A percentile compares a stretch with the other conserved stretches of the same genome.
These are phyloP conservation scores for Globisporangium rhizosaccharum DNA, from an alignment of 352 stramenopile genomes.

Conservation along the genomic window DNA sequence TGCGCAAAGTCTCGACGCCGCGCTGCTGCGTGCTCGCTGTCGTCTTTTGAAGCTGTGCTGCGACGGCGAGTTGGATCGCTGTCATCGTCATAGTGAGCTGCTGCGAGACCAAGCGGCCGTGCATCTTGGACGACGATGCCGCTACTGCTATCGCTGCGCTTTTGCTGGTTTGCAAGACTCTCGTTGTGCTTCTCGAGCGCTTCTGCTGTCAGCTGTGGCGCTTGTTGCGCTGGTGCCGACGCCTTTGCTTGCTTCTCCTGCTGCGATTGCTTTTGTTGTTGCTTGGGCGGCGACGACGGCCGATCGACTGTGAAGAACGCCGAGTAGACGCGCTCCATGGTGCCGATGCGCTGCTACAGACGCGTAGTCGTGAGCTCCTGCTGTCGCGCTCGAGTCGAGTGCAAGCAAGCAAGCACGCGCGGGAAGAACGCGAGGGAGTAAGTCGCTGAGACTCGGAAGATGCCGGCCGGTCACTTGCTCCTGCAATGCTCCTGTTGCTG, in stretches of 20 bases:
- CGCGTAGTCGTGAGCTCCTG: slow-evolving; percentile 7
- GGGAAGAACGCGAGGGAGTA: too few species aligned
- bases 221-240: slow-evolving; percentile 11
- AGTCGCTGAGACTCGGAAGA: too few species aligned
- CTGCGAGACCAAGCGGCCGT: neutral
- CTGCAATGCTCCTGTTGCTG: too few species aligned
- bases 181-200: slow-evolving; percentile 66
- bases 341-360: neutral
- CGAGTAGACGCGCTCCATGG: slow-evolving; percentile 85
- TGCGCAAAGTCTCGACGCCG: slow-evolving; percentile 32
- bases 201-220: slow-evolving; percentile 46
- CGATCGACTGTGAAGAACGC: slow-evolving; percentile 70
- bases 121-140: neutral
- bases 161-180: slow-evolving; percentile 14
- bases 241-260: neutral
- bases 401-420: too few species aligned
- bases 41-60: neutral
- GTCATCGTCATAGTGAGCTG: slow-evolving; percentile 12
- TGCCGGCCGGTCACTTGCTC: too few species aligned
- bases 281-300: slow-evolving; percentile 8
- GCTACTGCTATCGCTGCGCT: slow-evolving; percentile 6
- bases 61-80: neutral
- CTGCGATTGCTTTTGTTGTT: slow-evolving; percentile 18
- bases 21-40: slow-evolving; percentile 22
- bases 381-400: too few species aligned